phyloP scores from a whole-genome alignment of 2,329 filamentous ascomycete genomes.

The Chrysosporium queenslandicum region DNA sequence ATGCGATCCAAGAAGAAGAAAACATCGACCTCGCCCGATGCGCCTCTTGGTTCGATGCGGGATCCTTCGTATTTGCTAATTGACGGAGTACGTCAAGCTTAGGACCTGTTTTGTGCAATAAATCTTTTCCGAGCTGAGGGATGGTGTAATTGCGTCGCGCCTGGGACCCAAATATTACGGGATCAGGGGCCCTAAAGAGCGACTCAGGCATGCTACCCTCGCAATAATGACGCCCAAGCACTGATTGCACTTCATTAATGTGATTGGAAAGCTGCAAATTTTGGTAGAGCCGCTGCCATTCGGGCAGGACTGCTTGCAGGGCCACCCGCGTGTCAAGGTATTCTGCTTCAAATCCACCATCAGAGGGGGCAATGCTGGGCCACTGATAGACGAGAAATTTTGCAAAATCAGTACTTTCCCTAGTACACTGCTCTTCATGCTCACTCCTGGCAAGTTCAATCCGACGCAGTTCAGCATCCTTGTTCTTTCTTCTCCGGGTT shows the following conservation, averaged over 20 bases:
- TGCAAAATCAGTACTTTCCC: neutral
- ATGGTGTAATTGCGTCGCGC: neutral
- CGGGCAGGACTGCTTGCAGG: constrained; percentile 32
- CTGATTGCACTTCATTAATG: constrained; percentile 35
- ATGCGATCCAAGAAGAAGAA: neutral
- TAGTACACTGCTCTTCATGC: neutral
- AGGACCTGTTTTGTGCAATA: neutral
- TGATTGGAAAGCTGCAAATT: constrained; percentile 41
- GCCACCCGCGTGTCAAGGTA: constrained; percentile 22
- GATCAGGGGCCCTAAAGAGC: neutral
- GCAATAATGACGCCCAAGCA: constrained; percentile 27
- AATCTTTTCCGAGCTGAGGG: neutral
- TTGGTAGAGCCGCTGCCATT: constrained; percentile 41
- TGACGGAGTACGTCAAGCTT: neutral
- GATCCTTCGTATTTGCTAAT: neutral
- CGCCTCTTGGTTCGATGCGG: neutral
- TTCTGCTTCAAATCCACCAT: neutral
- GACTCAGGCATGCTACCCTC: neutral
- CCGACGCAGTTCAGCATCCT: neutral
- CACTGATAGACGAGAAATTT: neutral
- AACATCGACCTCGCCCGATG: neutral
- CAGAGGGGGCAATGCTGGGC: neutral
- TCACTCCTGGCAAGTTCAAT: neutral
- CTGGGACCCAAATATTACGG: neutral
- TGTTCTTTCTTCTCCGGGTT: neutral